Evolutionary conservation across 2,329 filamentous ascomycete genomes (phyloP).

Genomic region (Aspergillus hortae): DNA sequence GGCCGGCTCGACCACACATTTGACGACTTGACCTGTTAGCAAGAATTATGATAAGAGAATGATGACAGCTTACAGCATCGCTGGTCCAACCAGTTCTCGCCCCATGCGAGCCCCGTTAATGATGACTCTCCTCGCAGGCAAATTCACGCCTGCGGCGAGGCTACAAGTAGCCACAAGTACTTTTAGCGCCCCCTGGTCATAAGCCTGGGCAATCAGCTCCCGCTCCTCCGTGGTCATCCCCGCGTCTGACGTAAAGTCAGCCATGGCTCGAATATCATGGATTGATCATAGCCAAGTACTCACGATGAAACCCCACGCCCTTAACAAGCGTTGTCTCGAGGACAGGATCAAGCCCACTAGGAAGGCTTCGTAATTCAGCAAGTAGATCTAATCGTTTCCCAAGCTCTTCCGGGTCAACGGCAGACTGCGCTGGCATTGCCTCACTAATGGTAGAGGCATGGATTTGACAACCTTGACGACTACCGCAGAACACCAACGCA

Average conservation of each 20-base stretch:
- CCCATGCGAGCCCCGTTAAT: conserved; percentile 74
- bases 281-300: conserved; percentile 23
- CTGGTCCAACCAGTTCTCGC: conserved; percentile 69
- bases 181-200: conserved; percentile 64
- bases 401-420: conserved; percentile 47
- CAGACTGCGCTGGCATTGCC: conserved; percentile 55
- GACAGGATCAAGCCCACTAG: conserved; percentile 62
- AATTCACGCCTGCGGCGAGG: conserved; percentile 77
- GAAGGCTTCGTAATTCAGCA: conserved; percentile 62
- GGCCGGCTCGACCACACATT: conserved; percentile 74
- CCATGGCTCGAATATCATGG: not conserved
- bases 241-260: conserved; percentile 34
- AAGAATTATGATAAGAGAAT: not conserved
- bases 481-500: conserved; percentile 70
- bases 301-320: conserved; percentile 73
- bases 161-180: conserved; percentile 75
- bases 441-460: conserved; percentile 66
- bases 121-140: conserved; percentile 69
- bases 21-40: conserved; percentile 52
- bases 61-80: conserved; percentile 58
- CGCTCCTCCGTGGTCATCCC: conserved; percentile 70
- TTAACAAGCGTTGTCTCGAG: conserved; percentile 62
- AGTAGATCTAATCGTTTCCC: conserved; percentile 63
- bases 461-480: conserved; percentile 63
- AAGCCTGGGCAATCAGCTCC: conserved; percentile 67